phyloP scores from a whole-genome alignment of 805 yeast species.

The Torulaspora maleeae region DNA sequence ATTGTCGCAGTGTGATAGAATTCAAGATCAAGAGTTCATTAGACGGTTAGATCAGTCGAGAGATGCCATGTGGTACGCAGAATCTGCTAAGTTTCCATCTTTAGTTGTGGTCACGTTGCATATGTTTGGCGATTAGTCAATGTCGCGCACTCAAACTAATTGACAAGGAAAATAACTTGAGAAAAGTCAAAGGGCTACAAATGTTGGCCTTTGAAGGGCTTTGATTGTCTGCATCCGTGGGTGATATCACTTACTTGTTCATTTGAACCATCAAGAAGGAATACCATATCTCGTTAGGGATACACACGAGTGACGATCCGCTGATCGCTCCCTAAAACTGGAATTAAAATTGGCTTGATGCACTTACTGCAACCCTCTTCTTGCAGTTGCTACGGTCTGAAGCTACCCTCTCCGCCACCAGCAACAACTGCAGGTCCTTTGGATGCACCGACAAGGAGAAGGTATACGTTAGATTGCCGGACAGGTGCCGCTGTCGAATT shows the following conservation, averaged over 20 bases:
- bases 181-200: neutral
- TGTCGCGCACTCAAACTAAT: neutral
- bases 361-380: slow-evolving; percentile 61
- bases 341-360: slow-evolving; percentile 37
- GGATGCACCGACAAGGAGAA: slow-evolving; percentile 42
- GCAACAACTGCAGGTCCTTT: slow-evolving; percentile 11
- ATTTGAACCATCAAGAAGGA: no score
- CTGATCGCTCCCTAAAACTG: neutral
- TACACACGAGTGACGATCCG: no score
- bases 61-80: no score
- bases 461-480: slow-evolving; percentile 53
- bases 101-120: neutral
- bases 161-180: neutral
- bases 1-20: no score
- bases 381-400: slow-evolving; percentile 52
- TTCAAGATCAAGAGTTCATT: no score
- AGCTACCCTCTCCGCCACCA: slow-evolving; percentile 45
- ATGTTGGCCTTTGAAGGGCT: no score
- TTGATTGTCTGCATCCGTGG: no score
- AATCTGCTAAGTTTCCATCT: no score
- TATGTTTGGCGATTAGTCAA: neutral
- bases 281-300: no score
- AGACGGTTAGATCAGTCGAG: no score
- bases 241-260: no score
- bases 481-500: slow-evolving; percentile 64